Percentiles rank a stretch among this genome's conserved stretches.
These are phyloP conservation scores for Colletotrichum sp. DNA, from an alignment of 2,329 filamentous ascomycete genomes.

Conservation along the genomic window DNA sequence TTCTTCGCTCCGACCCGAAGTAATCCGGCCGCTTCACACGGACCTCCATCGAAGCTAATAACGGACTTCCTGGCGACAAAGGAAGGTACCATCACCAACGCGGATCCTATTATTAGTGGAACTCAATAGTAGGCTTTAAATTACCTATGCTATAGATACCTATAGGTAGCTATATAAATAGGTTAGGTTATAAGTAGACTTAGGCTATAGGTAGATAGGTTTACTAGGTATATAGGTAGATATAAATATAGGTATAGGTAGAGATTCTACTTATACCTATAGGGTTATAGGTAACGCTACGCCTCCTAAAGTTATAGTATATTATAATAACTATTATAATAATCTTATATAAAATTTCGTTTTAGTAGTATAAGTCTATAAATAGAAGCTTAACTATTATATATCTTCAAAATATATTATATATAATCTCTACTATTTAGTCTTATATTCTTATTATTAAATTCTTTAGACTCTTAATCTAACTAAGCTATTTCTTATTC, in stretches of 20 bases:
- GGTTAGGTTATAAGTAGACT: background rate
- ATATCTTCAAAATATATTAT: no score
- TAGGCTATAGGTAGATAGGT: background rate
- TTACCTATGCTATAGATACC: background rate
- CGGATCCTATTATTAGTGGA: background rate
- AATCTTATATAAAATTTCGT: no score
- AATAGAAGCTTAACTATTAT: no score
- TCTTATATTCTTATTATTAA: no score
- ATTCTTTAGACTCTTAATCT: no score
- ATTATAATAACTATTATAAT: no score
- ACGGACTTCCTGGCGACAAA: slow-evolving; percentile 12
- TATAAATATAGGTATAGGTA: background rate
- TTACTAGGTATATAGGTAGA: background rate
- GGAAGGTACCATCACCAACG: background rate
- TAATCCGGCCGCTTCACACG: background rate
- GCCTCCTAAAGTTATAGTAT: no score
- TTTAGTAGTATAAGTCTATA: no score
- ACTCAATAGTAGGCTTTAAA: background rate
- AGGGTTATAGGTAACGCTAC: no score
- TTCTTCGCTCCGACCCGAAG: slow-evolving; percentile 3
- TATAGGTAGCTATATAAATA: background rate
- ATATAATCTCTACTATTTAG: no score
- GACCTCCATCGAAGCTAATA: slow-evolving; percentile 6
- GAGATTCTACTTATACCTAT: no score
- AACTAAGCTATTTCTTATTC: no score